Percentiles rank a stretch among this genome's conserved stretches.
Conservation (phyloP, 371 early-diverging fungal species). For the Syncephalastrum contaminatum region DNA sequence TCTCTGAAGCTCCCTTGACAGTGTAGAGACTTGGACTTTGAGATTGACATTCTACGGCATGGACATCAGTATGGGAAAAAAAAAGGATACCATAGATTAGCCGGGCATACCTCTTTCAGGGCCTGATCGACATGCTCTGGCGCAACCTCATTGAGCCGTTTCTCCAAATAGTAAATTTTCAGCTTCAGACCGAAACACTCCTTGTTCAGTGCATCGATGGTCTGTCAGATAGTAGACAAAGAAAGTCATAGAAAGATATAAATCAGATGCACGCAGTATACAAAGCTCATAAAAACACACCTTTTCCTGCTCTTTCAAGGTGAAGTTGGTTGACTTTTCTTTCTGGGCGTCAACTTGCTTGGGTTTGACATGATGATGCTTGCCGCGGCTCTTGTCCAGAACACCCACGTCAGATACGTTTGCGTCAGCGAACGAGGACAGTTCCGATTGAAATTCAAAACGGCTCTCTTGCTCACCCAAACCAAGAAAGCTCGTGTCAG, state of each 20-base stretch:
- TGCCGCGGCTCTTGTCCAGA: slow-evolving; percentile 1
- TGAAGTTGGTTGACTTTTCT: slow-evolving; percentile 33
- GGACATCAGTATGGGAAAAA: background rate
- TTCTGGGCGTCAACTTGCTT: slow-evolving; percentile 11
- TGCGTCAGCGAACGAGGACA: slow-evolving; percentile 8
- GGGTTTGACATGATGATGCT: background rate
- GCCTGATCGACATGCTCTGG: slow-evolving; percentile 59
- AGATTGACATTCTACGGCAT: slow-evolving; percentile 51
- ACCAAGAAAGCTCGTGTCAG: background rate
- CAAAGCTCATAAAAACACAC: slow-evolving; percentile 26
- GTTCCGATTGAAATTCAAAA: slow-evolving; percentile 12
- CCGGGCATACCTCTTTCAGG: slow-evolving; percentile 52
- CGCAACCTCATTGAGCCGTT: slow-evolving; percentile 54
- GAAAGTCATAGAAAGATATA: too few relatives aligned
- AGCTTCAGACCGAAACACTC: slow-evolving; percentile 73
- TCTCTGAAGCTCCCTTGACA: slow-evolving; percentile 47
- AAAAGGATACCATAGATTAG: too few relatives aligned
- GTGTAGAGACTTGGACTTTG: slow-evolving; percentile 49
- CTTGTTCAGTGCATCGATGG: slow-evolving; percentile 67
- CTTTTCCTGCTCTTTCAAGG: slow-evolving; percentile 67
- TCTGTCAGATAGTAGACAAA: slow-evolving; percentile 32
- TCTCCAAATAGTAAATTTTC: slow-evolving; percentile 65
- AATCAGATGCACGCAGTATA: too few relatives aligned
- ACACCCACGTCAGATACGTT: background rate
- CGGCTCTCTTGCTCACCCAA: slow-evolving; percentile 12